phyloP scores from a whole-genome alignment of 2,329 filamentous ascomycete genomes.

The Trichoderma hamatum region DNA sequence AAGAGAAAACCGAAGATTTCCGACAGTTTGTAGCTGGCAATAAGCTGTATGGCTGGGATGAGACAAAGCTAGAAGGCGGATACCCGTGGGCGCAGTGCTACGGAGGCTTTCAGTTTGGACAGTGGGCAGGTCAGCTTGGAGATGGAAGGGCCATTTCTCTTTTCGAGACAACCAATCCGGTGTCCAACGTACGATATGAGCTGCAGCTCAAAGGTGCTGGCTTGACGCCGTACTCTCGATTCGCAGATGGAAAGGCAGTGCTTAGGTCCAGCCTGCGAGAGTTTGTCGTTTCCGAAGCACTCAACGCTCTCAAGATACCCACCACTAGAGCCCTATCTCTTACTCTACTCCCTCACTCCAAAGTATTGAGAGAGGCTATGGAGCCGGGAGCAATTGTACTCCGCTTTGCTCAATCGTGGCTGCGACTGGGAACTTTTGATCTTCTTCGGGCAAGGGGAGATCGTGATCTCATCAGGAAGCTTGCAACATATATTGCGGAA shows the following conservation, averaged over 20 bases:
- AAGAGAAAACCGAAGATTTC: conserved; percentile 74
- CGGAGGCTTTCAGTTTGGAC: conserved; percentile 78
- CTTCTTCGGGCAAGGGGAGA: conserved; percentile 83
- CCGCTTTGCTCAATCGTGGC: conserved; percentile 88
- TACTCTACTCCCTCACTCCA: conserved; percentile 71
- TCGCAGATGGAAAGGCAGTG: conserved; percentile 94
- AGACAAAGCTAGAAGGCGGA: conserved; percentile 65
- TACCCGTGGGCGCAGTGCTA: conserved; percentile 99
- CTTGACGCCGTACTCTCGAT: conserved; percentile 90
- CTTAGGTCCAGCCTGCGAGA: conserved; percentile 90
- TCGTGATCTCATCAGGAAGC: conserved; percentile 68
- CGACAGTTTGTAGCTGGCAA: conserved; percentile 79
- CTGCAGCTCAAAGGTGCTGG: conserved; percentile 94
- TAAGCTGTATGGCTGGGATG: conserved; percentile 76
- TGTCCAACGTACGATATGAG: conserved; percentile 76
- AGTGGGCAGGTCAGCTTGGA: conserved; percentile 94
- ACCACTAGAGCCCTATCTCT: conserved; percentile 85
- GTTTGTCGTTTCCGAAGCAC: conserved; percentile 86
- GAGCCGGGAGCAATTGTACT: conserved; percentile 93
- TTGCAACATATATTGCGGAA: conserved; percentile 84
- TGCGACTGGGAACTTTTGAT: conserved; percentile 95
- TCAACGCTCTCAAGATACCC: conserved; percentile 84
- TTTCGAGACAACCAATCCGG: conserved; percentile 82
- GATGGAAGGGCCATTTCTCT: conserved; percentile 93
- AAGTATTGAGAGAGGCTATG: conserved; percentile 74